These are phyloP conservation scores for Leccinum rimulosum DNA, from an alignment of 768 basidiomycete genomes.

Conservation along the genomic window DNA sequence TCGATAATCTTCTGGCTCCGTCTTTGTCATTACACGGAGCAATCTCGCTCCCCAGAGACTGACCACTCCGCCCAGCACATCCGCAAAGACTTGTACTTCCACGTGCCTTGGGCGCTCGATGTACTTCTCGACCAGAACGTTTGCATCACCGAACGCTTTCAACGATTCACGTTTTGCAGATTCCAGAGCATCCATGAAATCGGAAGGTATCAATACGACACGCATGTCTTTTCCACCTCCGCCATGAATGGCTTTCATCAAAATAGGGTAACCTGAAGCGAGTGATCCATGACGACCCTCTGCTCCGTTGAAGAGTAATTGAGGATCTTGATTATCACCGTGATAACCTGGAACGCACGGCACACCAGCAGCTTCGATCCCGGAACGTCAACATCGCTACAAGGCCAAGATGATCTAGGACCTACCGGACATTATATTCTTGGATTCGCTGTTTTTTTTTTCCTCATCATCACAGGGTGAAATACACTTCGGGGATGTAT, in stretches of 20 bases:
- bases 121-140: slow-evolving; percentile 87
- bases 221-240: slow-evolving; percentile 99
- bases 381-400: slow-evolving; percentile 6
- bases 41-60: slow-evolving; percentile 94
- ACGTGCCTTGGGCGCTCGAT: slow-evolving; percentile 86
- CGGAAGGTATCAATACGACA: slow-evolving; percentile 60
- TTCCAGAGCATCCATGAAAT: slow-evolving; percentile 76
- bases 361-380: slow-evolving; percentile 69
- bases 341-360: slow-evolving; percentile 96
- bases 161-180: slow-evolving; percentile 88
- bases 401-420: neutral
- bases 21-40: slow-evolving; percentile 70
- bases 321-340: slow-evolving; percentile 72
- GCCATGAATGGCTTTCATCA: slow-evolving; percentile 96
- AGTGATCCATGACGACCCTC: slow-evolving; percentile 22
- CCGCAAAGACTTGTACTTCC: slow-evolving; percentile 94
- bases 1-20: slow-evolving; percentile 96
- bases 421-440: slow-evolving; percentile 88
- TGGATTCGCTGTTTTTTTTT: slow-evolving; percentile 67
- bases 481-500: neutral
- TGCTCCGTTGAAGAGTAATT: slow-evolving; percentile 67
- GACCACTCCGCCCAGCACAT: slow-evolving; percentile 74
- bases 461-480: neutral
- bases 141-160: slow-evolving; percentile 85
- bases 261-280: slow-evolving; percentile 72